Evolutionary conservation across 805 yeast species (phyloP).

Genomic region (Starmerella floris): DNA sequence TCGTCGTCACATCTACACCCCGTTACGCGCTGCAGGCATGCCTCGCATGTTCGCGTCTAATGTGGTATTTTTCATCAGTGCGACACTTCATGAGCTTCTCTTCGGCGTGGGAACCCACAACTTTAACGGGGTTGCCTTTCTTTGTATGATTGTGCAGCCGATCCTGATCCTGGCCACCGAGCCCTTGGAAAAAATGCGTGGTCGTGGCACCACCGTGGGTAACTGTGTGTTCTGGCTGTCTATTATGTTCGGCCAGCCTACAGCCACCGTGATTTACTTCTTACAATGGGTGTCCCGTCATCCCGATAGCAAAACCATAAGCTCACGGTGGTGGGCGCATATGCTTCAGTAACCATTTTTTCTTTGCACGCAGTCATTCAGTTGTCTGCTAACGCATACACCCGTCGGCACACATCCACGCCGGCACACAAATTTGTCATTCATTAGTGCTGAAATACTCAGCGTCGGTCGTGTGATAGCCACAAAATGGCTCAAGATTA

Average conservation of each 20-base stretch:
- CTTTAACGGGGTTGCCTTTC: slow-evolving; percentile 35
- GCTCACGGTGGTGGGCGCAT: neutral
- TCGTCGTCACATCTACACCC: slow-evolving; percentile 33
- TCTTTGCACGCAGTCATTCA: too few species aligned
- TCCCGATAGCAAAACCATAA: slow-evolving; percentile 8
- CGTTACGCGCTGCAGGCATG: slow-evolving; percentile 29
- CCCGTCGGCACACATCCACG: too few species aligned
- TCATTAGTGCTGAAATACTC: too few species aligned
- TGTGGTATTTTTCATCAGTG: slow-evolving; percentile 33
- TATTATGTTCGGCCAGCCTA: slow-evolving; percentile 36
- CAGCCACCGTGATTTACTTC: slow-evolving; percentile 34
- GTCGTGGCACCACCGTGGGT: slow-evolving; percentile 32
- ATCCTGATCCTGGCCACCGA: slow-evolving; percentile 32
- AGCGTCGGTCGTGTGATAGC: too few species aligned
- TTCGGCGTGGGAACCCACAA: slow-evolving; percentile 38
- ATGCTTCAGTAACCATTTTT: neutral
- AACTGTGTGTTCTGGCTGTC: slow-evolving; percentile 37
- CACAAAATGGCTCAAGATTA: too few species aligned
- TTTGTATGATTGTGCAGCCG: slow-evolving; percentile 34
- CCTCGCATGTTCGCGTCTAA: slow-evolving; percentile 25
- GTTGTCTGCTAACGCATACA: too few species aligned
- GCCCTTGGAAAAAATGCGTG: slow-evolving; percentile 33
- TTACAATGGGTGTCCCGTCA: slow-evolving; percentile 30
- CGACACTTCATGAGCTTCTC: slow-evolving; percentile 35
- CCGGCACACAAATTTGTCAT: too few species aligned